These are phyloP conservation scores for Rutstroemia sydowiana DNA, from an alignment of 2,329 filamentous ascomycete genomes.

Conservation along the genomic window DNA sequence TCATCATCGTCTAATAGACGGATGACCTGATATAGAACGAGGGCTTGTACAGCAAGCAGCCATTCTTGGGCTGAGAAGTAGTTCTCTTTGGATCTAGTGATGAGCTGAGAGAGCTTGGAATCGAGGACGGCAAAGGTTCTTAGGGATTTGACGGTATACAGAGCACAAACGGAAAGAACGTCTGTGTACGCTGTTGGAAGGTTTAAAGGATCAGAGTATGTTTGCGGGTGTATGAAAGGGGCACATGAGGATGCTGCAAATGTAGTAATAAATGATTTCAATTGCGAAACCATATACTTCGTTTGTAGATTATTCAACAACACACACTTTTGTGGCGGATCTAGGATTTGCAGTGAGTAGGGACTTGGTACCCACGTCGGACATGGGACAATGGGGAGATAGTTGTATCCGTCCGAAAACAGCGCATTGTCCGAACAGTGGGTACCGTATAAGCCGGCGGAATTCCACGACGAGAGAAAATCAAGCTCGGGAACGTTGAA, in stretches of 20 bases:
- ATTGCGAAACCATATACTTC: slow-evolving; percentile 11
- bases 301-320: slow-evolving; percentile 8
- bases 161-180: slow-evolving; percentile 12
- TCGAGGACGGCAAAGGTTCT: slow-evolving; percentile 15
- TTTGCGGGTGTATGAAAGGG: slow-evolving; percentile 18
- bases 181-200: slow-evolving; percentile 17
- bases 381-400: neutral
- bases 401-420: no score
- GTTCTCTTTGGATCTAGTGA: slow-evolving; percentile 4
- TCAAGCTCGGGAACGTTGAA: no score
- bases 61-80: slow-evolving; percentile 6
- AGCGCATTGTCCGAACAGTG: neutral
- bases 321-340: neutral
- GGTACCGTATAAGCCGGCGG: neutral
- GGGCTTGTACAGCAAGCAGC: slow-evolving; percentile 18
- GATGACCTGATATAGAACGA: slow-evolving; percentile 28
- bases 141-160: slow-evolving; percentile 14
- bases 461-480: neutral
- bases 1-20: slow-evolving; percentile 26
- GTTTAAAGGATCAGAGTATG: slow-evolving; percentile 2
- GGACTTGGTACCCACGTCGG: neutral
- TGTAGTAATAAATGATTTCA: slow-evolving; percentile 10
- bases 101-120: slow-evolving; percentile 10
- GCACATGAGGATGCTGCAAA: slow-evolving; percentile 13
- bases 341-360: slow-evolving; percentile 11